Base-by-base conservation (phyloP, 2,329 filamentous ascomycete species). In the Aspergillus luchuensis region DNA sequence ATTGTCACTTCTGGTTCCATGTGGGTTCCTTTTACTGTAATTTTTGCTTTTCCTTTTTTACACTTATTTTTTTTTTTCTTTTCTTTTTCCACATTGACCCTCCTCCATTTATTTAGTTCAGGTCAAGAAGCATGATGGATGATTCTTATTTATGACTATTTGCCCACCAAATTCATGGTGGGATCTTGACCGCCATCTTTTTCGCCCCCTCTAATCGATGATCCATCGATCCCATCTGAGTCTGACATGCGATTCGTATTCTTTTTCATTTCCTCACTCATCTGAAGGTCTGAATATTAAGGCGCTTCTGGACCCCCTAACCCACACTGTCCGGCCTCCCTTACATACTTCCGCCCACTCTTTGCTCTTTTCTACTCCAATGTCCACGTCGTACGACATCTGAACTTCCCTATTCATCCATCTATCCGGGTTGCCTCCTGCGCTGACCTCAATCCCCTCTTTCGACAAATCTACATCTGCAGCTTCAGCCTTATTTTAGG, bases 151-250 rank as follows among this genome's bases (percentile, higher is more conserved):
- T n/a, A 19, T 33, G 39, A 43, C 53, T 43, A 45, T 45, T 53
- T 56, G 13, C n/a, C 25, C 23, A 30, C 45, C 11, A 56, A 15
- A 30, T n/a, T 25, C 53, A 45, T 47, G 23, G 47, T 50, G 47
- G 47, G 47, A 45, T 47, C 39, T 39, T 47, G 39, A 56, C 53
- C 28, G 39, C 39, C 25, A 41, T 47, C 23, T 30, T 33, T 38
- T 36, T 36, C 33, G 15, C 21, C n/a, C 30, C 30, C 15, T 30
- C 51, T 21, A 39, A 39, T 41, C 51, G 36, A 45, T 55, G 38
- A 47, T 56, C 53, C 28, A 45, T 30, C 43, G 41, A 56, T 56
- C 53, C 33, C 53, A 56, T 56, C 53, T 56, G 53, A 56, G 23
- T 25, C 23, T 25, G 23, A 25, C 53, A 56, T 47, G 53, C 53